Evolutionary conservation across 345 rosid species (phyloP).

Genomic region (Luvunga scandens): DNA sequence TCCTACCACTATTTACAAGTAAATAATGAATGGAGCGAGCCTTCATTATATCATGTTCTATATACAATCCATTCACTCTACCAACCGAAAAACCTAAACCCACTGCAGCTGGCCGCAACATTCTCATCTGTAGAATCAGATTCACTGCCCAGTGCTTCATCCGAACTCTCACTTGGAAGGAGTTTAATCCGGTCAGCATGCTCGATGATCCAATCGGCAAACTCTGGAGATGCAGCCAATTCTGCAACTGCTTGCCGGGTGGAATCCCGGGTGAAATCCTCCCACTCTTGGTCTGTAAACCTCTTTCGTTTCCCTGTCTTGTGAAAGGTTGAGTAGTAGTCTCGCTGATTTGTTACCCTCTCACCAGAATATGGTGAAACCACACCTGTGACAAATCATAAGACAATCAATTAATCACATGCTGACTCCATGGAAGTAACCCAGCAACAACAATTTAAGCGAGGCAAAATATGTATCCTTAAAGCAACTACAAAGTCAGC

Average conservation of each 20-base stretch:
- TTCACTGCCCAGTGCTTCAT: constrained; percentile 55
- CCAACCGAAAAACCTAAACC: constrained; percentile 40
- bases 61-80: constrained; percentile 19
- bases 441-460: too few relatives aligned
- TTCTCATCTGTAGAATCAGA: constrained; percentile 56
- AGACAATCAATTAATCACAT: not conserved
- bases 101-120: constrained; percentile 21
- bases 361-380: constrained; percentile 25
- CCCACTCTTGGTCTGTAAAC: constrained; percentile 69
- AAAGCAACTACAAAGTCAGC: not conserved
- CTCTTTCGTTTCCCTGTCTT: constrained; percentile 48
- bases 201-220: constrained; percentile 67
- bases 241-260: constrained; percentile 63
- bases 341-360: constrained; percentile 20
- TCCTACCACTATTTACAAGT: not conserved
- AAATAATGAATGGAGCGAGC: not conserved
- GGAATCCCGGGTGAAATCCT: constrained; percentile 68
- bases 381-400: constrained; percentile 28
- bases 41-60: not conserved
- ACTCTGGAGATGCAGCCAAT: constrained; percentile 70
- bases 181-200: constrained; percentile 69
- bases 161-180: constrained; percentile 50
- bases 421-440: not conserved
- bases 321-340: constrained; percentile 77
- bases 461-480: not conserved